These are phyloP conservation scores for Trichosporon sp. DNA, from an alignment of 1,284 basidiomycete species.

Conservation along the genomic window DNA sequence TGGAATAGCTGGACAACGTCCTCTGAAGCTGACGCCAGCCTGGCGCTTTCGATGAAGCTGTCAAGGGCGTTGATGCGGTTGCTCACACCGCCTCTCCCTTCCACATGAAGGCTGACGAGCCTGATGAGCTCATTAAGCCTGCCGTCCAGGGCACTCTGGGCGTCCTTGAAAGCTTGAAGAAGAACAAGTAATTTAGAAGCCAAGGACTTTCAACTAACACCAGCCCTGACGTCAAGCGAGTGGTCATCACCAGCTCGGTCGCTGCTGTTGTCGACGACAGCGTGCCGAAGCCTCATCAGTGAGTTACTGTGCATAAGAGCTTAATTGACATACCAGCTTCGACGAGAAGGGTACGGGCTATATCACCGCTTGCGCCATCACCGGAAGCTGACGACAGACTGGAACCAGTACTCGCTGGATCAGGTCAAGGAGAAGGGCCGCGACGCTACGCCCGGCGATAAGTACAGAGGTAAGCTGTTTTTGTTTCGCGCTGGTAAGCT, in stretches of 20 bases:
- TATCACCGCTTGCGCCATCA: no score
- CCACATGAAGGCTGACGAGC: slow-evolving; percentile 39
- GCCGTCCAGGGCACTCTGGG: slow-evolving; percentile 61
- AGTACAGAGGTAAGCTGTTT: slow-evolving; percentile 49
- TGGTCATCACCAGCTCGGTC: slow-evolving; percentile 56
- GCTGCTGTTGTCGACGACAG: background rate
- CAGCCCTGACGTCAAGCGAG: slow-evolving; percentile 55
- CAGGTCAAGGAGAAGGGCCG: slow-evolving; percentile 54
- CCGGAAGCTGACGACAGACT: slow-evolving; percentile 50
- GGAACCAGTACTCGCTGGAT: slow-evolving; percentile 58
- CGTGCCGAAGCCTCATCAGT: slow-evolving; percentile 11
- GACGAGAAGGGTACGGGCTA: slow-evolving; percentile 14
- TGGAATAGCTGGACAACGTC: background rate
- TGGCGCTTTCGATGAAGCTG: slow-evolving; percentile 65
- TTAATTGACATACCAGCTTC: slow-evolving; percentile 2
- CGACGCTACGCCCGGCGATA: slow-evolving; percentile 49
- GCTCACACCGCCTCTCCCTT: slow-evolving; percentile 35
- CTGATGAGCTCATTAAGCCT: slow-evolving; percentile 56
- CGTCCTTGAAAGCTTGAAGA: slow-evolving; percentile 55
- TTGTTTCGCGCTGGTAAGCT: background rate
- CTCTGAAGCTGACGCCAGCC: slow-evolving; percentile 43
- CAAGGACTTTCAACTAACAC: background rate
- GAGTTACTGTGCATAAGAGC: background rate
- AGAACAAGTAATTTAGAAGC: slow-evolving; percentile 50
- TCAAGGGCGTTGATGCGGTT: slow-evolving; percentile 58